Evolutionary conservation across 1,284 basidiomycete species (phyloP).

Genomic region (Apiotrichum veenhuisii): DNA sequence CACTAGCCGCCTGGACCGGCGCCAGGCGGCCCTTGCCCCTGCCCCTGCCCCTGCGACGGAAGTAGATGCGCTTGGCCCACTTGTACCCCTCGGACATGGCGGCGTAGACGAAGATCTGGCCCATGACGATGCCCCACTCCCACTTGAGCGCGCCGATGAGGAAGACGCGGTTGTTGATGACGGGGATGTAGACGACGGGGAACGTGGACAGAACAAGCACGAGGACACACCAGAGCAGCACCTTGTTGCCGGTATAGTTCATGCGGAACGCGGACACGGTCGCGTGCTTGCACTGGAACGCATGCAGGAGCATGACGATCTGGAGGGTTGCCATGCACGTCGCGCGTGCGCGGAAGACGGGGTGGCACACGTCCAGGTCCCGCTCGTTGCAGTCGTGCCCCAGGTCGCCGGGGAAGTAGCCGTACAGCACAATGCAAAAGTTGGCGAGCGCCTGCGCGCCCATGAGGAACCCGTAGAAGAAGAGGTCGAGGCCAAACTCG

Average conservation of each 20-base stretch:
- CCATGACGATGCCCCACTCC: slow-evolving; percentile 50
- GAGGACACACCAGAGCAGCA: slow-evolving; percentile 54
- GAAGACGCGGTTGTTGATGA: slow-evolving; percentile 48
- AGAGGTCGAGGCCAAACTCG: slow-evolving; percentile 57
- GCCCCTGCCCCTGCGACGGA: background rate
- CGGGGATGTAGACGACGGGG: slow-evolving; percentile 49
- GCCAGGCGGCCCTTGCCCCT: too few species aligned
- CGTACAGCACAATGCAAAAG: slow-evolving; percentile 59
- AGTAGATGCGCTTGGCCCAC: slow-evolving; percentile 28
- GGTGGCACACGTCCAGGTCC: slow-evolving; percentile 24
- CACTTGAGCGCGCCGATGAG: slow-evolving; percentile 38
- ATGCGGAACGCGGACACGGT: slow-evolving; percentile 51
- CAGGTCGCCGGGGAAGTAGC: too few species aligned
- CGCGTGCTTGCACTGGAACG: slow-evolving; percentile 49
- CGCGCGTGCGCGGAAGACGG: slow-evolving; percentile 58
- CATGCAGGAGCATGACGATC: slow-evolving; percentile 52
- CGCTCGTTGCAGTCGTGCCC: slow-evolving; percentile 55
- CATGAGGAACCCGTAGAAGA: slow-evolving; percentile 64
- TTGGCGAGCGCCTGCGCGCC: slow-evolving; percentile 57
- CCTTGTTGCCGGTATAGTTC: slow-evolving; percentile 56
- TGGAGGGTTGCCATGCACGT: slow-evolving; percentile 57
- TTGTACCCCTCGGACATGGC: slow-evolving; percentile 39
- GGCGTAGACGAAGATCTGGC: slow-evolving; percentile 44
- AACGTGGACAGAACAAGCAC: slow-evolving; percentile 41
- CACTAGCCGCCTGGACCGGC: too few species aligned